Evolutionary conservation across 169 alveolate species (phyloP).

Genomic region (Plasmodium gaboni): DNA sequence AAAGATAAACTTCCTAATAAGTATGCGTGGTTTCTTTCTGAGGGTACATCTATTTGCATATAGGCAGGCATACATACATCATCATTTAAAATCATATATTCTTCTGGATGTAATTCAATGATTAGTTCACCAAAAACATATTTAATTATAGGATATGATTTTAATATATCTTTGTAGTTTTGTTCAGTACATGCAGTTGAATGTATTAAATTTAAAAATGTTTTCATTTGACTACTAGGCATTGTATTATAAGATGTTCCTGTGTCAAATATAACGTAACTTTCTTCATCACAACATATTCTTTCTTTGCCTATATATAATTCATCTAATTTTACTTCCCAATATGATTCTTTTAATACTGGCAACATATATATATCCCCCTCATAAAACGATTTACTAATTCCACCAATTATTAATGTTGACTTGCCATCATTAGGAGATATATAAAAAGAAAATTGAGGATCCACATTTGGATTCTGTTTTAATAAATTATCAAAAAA

Average conservation of each 20-base stretch:
- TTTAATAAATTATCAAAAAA: constrained; percentile 86
- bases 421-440: constrained; percentile 78
- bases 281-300: constrained; percentile 88
- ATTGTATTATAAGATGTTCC: constrained; percentile 91
- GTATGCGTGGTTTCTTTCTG: constrained; percentile 91
- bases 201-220: constrained; percentile 75
- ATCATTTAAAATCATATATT: constrained; percentile 78
- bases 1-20: constrained; percentile 89
- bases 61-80: constrained; percentile 88
- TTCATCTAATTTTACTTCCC: constrained; percentile 91
- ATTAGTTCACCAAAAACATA: constrained; percentile 81
- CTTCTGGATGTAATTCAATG: constrained; percentile 77
- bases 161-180: constrained; percentile 53
- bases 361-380: constrained; percentile 89
- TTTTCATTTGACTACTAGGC: constrained; percentile 84
- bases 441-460: constrained; percentile 90
- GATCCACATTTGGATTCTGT: constrained; percentile 79
- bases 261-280: constrained; percentile 89
- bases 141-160: constrained; percentile 79
- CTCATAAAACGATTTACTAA: constrained; percentile 85
- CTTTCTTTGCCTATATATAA: constrained; percentile 88
- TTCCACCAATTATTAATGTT: constrained; percentile 83
- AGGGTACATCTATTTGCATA: constrained; percentile 92
- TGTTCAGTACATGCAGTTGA: constrained; percentile 49
- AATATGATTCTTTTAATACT: constrained; percentile 90